Base-by-base conservation (phyloP, 169 alveolate species). In the Ichthyophthirius multifiliis region DNA sequence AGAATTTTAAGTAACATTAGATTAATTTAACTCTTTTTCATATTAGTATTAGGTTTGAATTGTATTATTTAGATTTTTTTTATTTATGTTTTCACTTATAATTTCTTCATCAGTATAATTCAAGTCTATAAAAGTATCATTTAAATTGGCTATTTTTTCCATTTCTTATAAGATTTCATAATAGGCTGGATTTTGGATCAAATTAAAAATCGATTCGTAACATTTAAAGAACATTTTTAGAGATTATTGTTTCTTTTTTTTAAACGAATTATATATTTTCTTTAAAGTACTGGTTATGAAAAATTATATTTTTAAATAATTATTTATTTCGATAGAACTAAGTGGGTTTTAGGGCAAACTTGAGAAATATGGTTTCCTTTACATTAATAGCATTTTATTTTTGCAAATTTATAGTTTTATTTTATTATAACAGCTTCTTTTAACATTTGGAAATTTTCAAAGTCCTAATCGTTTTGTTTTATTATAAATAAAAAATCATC, bases 381-480 rank as follows among this genome's bases (percentile, higher is more conserved):
- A 55, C 71, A 55, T 10, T 34, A 55, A 23, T 55, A 55, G 39
- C 71, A 55, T 13, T 55, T 27, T 0, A 55, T 13, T 23, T 55
- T 55, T 55, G 71, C 71, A 55, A 55, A 55, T 55, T 55, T 55
- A 15, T 27, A 55, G 31, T 55, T 55, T 0, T 39, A 34, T 31
- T 32, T 78, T 78, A 78, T 23, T 31, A 35, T 64, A 20, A 78
- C 55, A 13, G 67, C 16, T 43, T 78, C 84, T 34, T 78, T 63
- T 7, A 78, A 47, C 37, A 63, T 62, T 43, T 78, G 65, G 65
- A 65, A 78, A 18, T 63, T 78, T 18, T 78, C 79, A 31, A 64
- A 65, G 34, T 78, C 84, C 23, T 64, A 30, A 16, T 37, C 16
- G 27, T 78, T 78, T 18, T 30, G 12, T 31, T 67, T 43, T 1